A percentile compares a stretch with the other conserved stretches of the same genome.
Evolutionary conservation across 305 asterid species (phyloP).

Genomic region (Caryopteris hybrid): DNA sequence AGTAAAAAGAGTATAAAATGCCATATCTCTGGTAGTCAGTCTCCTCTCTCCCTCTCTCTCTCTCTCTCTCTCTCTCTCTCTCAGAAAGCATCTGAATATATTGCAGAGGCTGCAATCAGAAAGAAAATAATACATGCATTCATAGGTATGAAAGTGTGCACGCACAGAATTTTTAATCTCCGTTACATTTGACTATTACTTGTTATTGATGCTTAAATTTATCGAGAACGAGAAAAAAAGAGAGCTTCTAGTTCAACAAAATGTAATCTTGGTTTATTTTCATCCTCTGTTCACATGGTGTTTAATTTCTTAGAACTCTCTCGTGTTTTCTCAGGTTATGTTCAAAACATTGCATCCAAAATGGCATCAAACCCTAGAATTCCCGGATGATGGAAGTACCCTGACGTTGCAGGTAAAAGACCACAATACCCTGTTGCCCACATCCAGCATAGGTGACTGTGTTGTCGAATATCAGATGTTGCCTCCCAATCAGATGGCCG

Average conservation of each 20-base stretch:
- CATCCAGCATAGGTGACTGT: conserved; percentile 84
- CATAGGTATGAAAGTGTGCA: too few species aligned
- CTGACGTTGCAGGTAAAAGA: conserved; percentile 86
- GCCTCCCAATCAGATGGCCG: conserved; percentile 88
- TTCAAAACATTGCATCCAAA: conserved; percentile 72
- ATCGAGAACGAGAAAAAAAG: too few species aligned
- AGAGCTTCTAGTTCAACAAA: background rate
- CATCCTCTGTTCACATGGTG: background rate
- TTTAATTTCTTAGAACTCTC: background rate
- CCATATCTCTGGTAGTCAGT: too few species aligned
- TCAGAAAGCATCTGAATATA: too few species aligned
- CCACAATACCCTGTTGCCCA: conserved; percentile 73
- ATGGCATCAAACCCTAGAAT: conserved; percentile 96
- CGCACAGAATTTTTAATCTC: too few species aligned
- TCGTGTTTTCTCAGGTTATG: conserved; percentile 48
- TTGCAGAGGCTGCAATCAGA: too few species aligned
- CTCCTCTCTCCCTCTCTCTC: too few species aligned
- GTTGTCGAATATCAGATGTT: conserved; percentile 80
- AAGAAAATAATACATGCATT: too few species aligned
- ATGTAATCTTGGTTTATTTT: background rate
- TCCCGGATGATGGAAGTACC: conserved; percentile 86
- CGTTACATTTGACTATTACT: background rate
- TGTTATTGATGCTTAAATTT: background rate
- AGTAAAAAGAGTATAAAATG: too few species aligned
- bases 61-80: too few species aligned